Evolutionary conservation across 2,329 filamentous ascomycete genomes (phyloP), one percentile per base, ranked within the genome.

Genomic region (Microcyclosporella mali): DNA sequence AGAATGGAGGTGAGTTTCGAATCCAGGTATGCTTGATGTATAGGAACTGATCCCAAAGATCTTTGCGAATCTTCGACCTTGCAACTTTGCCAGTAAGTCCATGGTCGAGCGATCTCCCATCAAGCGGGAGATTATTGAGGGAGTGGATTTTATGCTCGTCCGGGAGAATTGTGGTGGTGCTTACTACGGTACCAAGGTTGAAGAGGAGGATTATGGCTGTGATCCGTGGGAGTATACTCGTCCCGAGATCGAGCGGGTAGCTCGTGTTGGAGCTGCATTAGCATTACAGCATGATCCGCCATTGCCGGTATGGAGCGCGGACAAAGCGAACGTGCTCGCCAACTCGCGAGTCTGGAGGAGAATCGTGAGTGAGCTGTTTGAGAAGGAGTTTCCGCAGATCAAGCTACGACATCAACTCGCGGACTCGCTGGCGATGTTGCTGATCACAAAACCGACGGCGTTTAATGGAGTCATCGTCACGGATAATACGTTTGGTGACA

Each of bases 311-410:
- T 71, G 66, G 64, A 71, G 67, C 44, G 66, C 65, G 1, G 73
- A 77, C 57, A 76, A 77, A 57, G 72, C 71, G 32, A 76, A 76
- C 46, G 72, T 76, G 8, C 65, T 77, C 7, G 73, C 73, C 1
- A 73, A 64, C 35, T 67, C 69, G 3, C 60, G 73, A 2, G 66
- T 76, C 3, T 75, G 73, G 73, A 57, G 73, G 3, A 58, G 64
- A 10, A 66, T 68, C 3, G 70, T 69, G 0, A 57, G 61, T 10
- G 60, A 70, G 3, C 51, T 67, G 2, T 70, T 72, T 33, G 59
- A 62, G 17, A 59, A 55, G 9, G 69, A 72, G 42, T 71, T 72
- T 27, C 64, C 68, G 0, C 63, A 71, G 29, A 56, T 74, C 14
- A 59, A 65, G 14, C 51, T 74, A 15, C 56, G 59, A 10, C 68